Evolutionary conservation across 2,329 filamentous ascomycete species (phyloP).

Genomic region (Paradendryphiella salina): DNA sequence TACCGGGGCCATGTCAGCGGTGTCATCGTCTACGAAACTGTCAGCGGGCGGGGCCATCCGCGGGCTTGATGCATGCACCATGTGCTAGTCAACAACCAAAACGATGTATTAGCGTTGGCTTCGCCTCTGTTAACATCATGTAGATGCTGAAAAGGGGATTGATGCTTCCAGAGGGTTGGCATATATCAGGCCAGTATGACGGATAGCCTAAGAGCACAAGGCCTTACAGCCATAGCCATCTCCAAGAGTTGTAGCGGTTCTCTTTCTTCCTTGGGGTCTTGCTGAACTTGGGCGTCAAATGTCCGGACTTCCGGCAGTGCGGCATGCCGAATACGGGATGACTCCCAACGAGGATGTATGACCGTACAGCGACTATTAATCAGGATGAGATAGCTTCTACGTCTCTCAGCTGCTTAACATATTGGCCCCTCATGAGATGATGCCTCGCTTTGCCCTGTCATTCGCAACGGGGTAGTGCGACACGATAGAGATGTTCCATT

Average conservation of each 20-base stretch:
- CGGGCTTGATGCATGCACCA: conserved; percentile 12
- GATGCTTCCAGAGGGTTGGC: neutral
- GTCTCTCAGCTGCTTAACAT: neutral
- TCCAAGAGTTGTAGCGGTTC: neutral
- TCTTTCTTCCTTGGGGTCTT: neutral
- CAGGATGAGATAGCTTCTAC: neutral
- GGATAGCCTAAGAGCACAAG: neutral
- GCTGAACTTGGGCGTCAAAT: neutral
- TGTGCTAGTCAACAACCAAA: conserved; percentile 6
- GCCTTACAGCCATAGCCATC: neutral
- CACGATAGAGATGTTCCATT: neutral
- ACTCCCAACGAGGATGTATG: neutral
- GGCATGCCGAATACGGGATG: conserved; percentile 1
- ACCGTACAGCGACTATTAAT: neutral
- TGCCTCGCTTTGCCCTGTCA: conserved; percentile 1
- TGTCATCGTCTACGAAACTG: conserved; percentile 10
- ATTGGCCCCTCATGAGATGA: neutral
- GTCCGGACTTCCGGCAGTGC: neutral
- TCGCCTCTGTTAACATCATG: neutral
- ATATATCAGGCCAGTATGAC: neutral
- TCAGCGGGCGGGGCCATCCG: conserved; percentile 18
- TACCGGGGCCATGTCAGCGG: conserved; percentile 17
- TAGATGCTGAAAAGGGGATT: neutral
- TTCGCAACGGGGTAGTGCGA: neutral
- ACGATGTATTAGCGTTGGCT: conserved; percentile 1